phyloP scores from a whole-genome alignment of 2,329 filamentous ascomycete species.

The Cytospora piceicola region DNA sequence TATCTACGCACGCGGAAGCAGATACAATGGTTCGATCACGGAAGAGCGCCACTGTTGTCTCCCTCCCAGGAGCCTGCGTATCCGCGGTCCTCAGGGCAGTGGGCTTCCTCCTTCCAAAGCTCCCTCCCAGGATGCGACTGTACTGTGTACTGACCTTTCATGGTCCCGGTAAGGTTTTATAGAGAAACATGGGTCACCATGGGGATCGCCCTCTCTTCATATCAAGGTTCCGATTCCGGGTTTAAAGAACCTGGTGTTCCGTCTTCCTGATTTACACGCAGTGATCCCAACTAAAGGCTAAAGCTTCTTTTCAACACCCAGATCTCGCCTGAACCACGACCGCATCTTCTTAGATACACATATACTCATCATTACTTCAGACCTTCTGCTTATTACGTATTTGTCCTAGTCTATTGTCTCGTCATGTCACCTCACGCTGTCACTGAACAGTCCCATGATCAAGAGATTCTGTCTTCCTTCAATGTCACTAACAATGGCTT shows the following conservation, averaged over 20 bases:
- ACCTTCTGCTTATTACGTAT: not conserved
- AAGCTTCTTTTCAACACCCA: not conserved
- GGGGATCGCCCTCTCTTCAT: not conserved
- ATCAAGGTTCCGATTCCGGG: not conserved
- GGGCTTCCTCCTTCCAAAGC: not conserved
- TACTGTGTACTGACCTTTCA: not conserved
- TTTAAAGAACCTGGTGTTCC: not conserved
- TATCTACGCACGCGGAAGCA: not conserved
- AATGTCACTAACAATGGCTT: slow-evolving; percentile 68
- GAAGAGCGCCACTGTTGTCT: slow-evolving; percentile 4
- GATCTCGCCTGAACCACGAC: not conserved
- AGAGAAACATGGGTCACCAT: not conserved
- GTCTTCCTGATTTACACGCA: not conserved
- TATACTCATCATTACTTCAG: not conserved
- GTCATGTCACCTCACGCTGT: slow-evolving; percentile 51
- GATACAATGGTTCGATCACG: slow-evolving; percentile 4
- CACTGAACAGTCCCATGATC: slow-evolving; percentile 33
- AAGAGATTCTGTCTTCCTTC: slow-evolving; percentile 40
- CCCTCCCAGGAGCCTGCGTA: not conserved
- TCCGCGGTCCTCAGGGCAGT: too few species aligned
- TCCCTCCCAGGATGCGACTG: not conserved
- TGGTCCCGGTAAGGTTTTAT: not conserved
- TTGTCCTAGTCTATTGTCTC: not conserved
- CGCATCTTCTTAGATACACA: too few species aligned
- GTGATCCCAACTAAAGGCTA: not conserved